Evolutionary conservation across 805 yeast genomes (phyloP), one percentile per base, ranked within the genome.

Genomic region (Candida verbasci): DNA sequence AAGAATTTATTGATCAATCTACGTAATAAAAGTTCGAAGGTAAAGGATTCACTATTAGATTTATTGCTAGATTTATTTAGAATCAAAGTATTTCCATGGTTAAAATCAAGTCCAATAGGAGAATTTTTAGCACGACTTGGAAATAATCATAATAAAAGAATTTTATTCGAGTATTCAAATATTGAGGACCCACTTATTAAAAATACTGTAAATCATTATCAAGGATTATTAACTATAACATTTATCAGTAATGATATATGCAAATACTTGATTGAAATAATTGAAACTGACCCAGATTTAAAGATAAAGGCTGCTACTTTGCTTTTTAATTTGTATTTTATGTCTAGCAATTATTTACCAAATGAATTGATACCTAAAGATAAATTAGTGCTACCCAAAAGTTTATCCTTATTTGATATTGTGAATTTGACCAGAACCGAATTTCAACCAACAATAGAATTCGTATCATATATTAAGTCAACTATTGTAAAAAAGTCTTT

Each of bases 1-100:
- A 64, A 61, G 28, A 76, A 77, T 36, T 60, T 89, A 20, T 59
- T 89, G 2, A 58, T 68, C 29, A 81, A 88, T 52, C 62, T 93
- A 29, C 58, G 65, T n/a, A 68, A 72, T 35, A 69, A 73, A 38
- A 72, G 77, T 9, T 66, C 76, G 1, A 55, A 68, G 25, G 58
- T 81, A 3, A 74, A 86, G 27, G 80, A 76, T 24, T 74, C 78
- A 20, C 53, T 89, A 12, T 61, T 91, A 45, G 94, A 86, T 49
- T 67, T 88, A 2, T 66, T 89, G 27, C 70, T 80, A 29, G 89
- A 84, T 48, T 60, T 83, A 3, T 62, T 93, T 29, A 60, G 80
- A 39, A 76, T 86, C 10, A 68, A 68, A 48, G 65, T 77, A 1
- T 57, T 82, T 14, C 75, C 83, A 0, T 77, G 84, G 82, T 42